Evolutionary conservation across 768 basidiomycete species (phyloP).

Genomic region (Kwoniella dendrophila): DNA sequence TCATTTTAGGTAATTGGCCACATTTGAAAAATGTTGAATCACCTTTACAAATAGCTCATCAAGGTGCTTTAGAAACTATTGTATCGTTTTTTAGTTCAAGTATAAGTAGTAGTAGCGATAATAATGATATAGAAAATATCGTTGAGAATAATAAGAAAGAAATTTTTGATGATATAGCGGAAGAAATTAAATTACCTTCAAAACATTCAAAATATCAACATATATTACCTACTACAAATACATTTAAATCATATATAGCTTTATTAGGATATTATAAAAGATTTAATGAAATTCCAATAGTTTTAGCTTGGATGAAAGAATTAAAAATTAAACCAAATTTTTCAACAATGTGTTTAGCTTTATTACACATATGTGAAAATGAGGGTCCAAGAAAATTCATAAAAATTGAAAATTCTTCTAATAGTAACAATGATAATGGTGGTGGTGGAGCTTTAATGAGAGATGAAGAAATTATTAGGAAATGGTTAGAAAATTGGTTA

Average conservation of each 20-base stretch:
- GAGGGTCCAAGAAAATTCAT: conserved; percentile 58
- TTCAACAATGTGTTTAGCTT: conserved; percentile 64
- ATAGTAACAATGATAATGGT: too few relatives aligned
- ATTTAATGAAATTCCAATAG: conserved; percentile 67
- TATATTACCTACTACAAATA: conserved; percentile 61
- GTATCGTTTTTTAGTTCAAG: conserved; percentile 14
- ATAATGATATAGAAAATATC: too few relatives aligned
- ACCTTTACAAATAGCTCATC: conserved; percentile 56
- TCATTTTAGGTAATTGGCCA: conserved; percentile 66
- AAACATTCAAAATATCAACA: conserved; percentile 52
- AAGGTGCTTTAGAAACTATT: conserved; percentile 16
- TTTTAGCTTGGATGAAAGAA: conserved; percentile 73
- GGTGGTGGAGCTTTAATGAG: conserved; percentile 27
- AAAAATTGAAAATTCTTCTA: conserved; percentile 27
- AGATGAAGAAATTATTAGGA: conserved; percentile 42
- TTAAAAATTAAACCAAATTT: conserved; percentile 63
- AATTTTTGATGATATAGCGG: too few relatives aligned
- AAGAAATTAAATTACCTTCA: conserved; percentile 17
- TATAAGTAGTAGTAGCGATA: too few relatives aligned
- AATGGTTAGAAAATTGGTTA: conserved; percentile 48
- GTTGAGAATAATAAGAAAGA: too few relatives aligned
- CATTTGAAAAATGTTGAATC: conserved; percentile 49
- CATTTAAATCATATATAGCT: conserved; percentile 66
- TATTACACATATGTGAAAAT: conserved; percentile 75
- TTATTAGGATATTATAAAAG: conserved; percentile 63